Evolutionary conservation across 2,329 filamentous ascomycete species (phyloP), one percentile per base, ranked within the genome.

Genomic region (Pseudocercospora musae): DNA sequence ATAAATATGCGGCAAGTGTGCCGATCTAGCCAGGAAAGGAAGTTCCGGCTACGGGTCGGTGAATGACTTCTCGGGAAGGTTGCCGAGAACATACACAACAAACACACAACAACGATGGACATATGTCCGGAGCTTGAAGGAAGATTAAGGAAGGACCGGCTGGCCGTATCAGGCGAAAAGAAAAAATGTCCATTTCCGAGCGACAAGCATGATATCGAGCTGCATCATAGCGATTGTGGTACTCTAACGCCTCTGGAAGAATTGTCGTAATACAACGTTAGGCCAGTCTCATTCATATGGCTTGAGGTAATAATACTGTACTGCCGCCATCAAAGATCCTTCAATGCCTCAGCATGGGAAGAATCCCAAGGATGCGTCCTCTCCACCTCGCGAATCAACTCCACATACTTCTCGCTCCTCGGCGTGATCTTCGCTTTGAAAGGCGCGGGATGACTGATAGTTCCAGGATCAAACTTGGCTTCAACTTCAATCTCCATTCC

Each of bases 301-400:
- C n/a, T n/a, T n/a, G n/a, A n/a, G n/a, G n/a, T n/a, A n/a, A n/a
- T n/a, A n/a, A n/a, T n/a, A n/a, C n/a, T n/a, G n/a, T n/a, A n/a
- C n/a, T n/a, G n/a, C n/a, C n/a, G n/a, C n/a, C n/a, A 8, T 11
- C 42, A 48, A 23, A 48, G 7, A 11, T 21, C n/a, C 18, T 48
- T 48, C 33, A 57, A 23, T 6, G 18, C 55, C 33, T 57, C 57
- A 9, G 64, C 57, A 53, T 62, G 53, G 21, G 56, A 62, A 57
- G 62, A 52, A 42, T 62, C 31, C 42, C 58, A 65, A 15, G 66
- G 60, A 40, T 65, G 33, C 29, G 53, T 54, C 27, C 20, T 37
- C 2, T 64, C 60, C 8, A 67, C 50, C 13, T 52, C 50, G 8
- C 62, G 25, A 4, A 68, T 37, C 62, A 67, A 37, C 2, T 58